These are phyloP conservation scores for Plectosphaerella cucumerina DNA, from an alignment of 2,329 filamentous ascomycete genomes.

Conservation along the genomic window DNA sequence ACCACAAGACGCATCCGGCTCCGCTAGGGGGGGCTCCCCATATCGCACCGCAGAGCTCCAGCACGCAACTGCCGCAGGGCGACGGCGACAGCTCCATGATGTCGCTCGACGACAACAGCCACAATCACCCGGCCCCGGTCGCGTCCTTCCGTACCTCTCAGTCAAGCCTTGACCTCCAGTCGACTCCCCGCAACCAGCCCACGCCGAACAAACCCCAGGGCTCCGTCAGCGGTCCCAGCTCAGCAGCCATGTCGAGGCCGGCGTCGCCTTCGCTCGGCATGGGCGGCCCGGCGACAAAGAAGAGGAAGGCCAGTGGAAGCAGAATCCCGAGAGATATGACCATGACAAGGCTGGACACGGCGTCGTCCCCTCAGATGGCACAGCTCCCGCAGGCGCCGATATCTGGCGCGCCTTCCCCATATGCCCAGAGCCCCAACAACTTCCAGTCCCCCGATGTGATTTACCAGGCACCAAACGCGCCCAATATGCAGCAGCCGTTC, in stretches of 20 bases:
- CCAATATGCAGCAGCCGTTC: conserved; percentile 24
- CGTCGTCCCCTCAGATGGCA: conserved; percentile 32
- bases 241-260: conserved; percentile 57
- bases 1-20: conserved; percentile 79
- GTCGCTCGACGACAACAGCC: conserved; percentile 21
- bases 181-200: conserved; percentile 47
- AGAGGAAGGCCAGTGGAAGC: conserved; percentile 72
- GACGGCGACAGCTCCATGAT: neutral
- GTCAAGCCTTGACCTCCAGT: conserved; percentile 60
- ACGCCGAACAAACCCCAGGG: conserved; percentile 21
- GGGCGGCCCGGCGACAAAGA: conserved; percentile 67
- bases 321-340: conserved; percentile 70
- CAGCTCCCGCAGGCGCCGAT: conserved; percentile 13
- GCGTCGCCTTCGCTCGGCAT: conserved; percentile 61
- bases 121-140: conserved; percentile 25
- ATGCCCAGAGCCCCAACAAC: conserved; percentile 44
- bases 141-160: conserved; percentile 52
- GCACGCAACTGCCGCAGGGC: conserved; percentile 6
- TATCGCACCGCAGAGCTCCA: conserved; percentile 11
- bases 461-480: conserved; percentile 17
- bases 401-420: conserved; percentile 47
- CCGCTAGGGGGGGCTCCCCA: conserved; percentile 17
- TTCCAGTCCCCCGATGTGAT: conserved; percentile 30
- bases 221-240: conserved; percentile 1
- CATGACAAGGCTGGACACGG: conserved; percentile 76